Evolutionary conservation across 2,329 filamentous ascomycete species (phyloP), one percentile per base, ranked within the genome.

Genomic region (Claviceps cyperi): DNA sequence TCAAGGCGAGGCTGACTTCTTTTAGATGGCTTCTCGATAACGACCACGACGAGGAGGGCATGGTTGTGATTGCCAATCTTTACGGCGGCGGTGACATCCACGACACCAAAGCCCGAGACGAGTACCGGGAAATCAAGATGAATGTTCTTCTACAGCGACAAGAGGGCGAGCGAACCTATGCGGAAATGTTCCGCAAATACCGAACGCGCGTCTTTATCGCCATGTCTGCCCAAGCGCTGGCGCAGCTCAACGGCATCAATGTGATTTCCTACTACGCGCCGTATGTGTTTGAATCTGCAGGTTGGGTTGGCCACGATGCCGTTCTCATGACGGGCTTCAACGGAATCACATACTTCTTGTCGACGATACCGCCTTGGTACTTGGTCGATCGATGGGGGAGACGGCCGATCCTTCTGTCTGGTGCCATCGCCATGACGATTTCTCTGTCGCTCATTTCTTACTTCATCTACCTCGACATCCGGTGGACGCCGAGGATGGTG

Each of bases 81-180:
- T 97, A 97, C 61, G 92, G 92, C 50, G 88, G 86, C 62, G 92
- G 92, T 53, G 92, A 98, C 64, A 90, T 97, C 53, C 90, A 96
- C 68, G 86, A 95, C 64, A 71, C 83, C 52, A 92, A 94, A 66
- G 92, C 92, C 1, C 81, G 90, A 52, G 90, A 96, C 50, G 92
- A 98, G 66, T 98, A 94, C 68, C 86, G 91, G 59, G 92, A 97
- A 62, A 98, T 98, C 72, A 98, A 98, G 73, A 95, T 96, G 87
- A 83, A 91, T 60, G 92, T 98, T 32, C 77, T 98, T 36, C 73
- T 97, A 22, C 83, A 91, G 65, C 86, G 92, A 48, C 89, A 95
- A 69, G 92, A 98, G 69, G 92, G 92, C 58, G 92, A 97, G 69
- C 80, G 92, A 57, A 81, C 86, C 0, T 98, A 97, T 66, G 59